Evolutionary conservation across 495 filamentous ascomycete genomes (phyloP).

Genomic region (Pyrenula massariospora): DNA sequence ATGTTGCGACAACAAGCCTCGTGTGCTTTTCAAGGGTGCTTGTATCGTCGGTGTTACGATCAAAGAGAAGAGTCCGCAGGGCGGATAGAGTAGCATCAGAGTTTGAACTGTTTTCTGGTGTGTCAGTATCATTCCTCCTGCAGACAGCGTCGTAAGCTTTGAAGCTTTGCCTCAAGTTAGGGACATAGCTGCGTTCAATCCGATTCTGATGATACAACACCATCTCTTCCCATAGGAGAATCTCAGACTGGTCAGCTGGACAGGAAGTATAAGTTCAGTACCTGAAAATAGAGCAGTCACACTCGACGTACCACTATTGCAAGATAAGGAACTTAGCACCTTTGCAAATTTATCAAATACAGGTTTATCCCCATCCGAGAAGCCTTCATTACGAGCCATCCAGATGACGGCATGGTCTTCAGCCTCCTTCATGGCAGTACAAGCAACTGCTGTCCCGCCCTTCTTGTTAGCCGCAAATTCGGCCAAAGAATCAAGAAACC

Average conservation of each 20-base stretch:
- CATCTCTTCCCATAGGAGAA: constrained; percentile 15
- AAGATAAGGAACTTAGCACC: constrained; percentile 10
- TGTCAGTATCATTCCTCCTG: constrained; percentile 7
- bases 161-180: constrained; percentile 14
- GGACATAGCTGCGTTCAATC: constrained; percentile 15
- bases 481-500: constrained; percentile 18
- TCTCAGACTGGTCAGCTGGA: constrained; percentile 12
- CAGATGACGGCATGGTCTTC: constrained; percentile 15
- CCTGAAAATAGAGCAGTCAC: constrained; percentile 6
- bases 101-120: constrained; percentile 8
- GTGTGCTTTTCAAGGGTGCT: constrained; percentile 11
- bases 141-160: constrained; percentile 7
- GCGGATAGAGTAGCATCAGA: constrained; percentile 10
- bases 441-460: constrained; percentile 16
- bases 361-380: constrained; percentile 13
- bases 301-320: constrained; percentile 10
- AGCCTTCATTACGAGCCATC: constrained; percentile 18
- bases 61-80: constrained; percentile 13
- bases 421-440: constrained; percentile 8
- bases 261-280: constrained; percentile 10
- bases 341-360: constrained; percentile 11
- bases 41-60: constrained; percentile 8
- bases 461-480: constrained; percentile 19
- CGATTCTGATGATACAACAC: constrained; percentile 16
- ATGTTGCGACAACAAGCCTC: constrained; percentile 11